Evolutionary conservation across 805 yeast species (phyloP), one percentile per base, ranked within the genome.

Genomic region (Saccharomycopsis sp.): DNA sequence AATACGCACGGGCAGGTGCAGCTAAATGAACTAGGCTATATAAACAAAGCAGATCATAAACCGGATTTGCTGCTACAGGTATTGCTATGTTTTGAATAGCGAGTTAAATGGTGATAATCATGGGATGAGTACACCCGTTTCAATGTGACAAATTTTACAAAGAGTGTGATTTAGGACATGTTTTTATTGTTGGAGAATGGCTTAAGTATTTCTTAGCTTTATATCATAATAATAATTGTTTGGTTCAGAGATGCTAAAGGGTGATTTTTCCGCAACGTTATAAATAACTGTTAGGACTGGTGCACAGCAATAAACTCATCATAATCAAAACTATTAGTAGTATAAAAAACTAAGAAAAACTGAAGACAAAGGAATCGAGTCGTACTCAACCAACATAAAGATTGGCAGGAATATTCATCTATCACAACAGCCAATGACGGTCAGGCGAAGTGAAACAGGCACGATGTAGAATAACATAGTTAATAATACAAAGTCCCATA

Each of bases 211-310:
- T 29, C 38, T 29, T 29, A 29, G 38, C 38, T 7, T 5, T 29
- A 29, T 5, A 29, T 29, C 5, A 29, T 29, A 29, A 29, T 29
- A n/a, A n/a, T n/a, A 9, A 35, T 44, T 44, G 19, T 44, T 44
- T 44, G 49, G 49, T 44, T 44, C 49, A 44, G 49, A 44, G 49
- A 44, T 44, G 49, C 49, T 44, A 17, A 44, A 44, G 49, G 49
- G 49, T 44, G 49, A 44, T 44, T 44, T 44, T 44, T 44, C 49
- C 49, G 19, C 49, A 44, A 44, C 49, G 49, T 44, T 44, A 44
- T 44, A 44, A 44, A 44, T 44, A 44, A 44, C 49, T 44, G 22
- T 44, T 44, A 44, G 49, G 49, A 44, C 49, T 44, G 49, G 49
- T 44, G 49, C 49, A 44, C 49, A 44, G 49, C 49, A 44, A 44